phyloP scores from a whole-genome alignment of 2,329 filamentous ascomycete genomes.

The Colletotrichum chlorophyti region DNA sequence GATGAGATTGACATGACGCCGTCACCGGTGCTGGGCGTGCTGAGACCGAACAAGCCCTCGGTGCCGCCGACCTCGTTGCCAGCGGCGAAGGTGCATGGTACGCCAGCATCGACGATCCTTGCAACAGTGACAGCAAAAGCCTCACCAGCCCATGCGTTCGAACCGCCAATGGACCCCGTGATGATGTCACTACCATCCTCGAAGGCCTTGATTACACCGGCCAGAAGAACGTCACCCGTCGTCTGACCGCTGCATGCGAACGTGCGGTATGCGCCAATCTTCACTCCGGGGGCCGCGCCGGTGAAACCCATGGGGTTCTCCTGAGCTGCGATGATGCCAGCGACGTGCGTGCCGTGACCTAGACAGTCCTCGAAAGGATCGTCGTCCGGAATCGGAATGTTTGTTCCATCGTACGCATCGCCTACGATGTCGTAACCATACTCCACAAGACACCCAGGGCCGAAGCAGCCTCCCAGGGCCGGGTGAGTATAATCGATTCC shows the following conservation, averaged over 20 bases:
- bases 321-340: conserved; percentile 53
- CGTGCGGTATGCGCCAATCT: conserved; percentile 45
- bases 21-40: conserved; percentile 54
- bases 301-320: conserved; percentile 43
- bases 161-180: conserved; percentile 57
- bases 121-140: conserved; percentile 56
- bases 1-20: conserved; percentile 57
- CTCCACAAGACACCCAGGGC: conserved; percentile 50
- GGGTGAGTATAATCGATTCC: conserved; percentile 52
- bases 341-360: conserved; percentile 53
- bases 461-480: conserved; percentile 55
- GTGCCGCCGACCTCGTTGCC: conserved; percentile 52
- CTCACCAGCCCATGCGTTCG: conserved; percentile 59
- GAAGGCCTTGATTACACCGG: conserved; percentile 46
- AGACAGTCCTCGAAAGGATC: conserved; percentile 46
- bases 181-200: conserved; percentile 56
- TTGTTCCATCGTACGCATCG: conserved; percentile 38
- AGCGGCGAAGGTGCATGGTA: conserved; percentile 59
- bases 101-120: conserved; percentile 59
- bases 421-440: conserved; percentile 52
- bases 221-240: conserved; percentile 45
- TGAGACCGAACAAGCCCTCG: conserved; percentile 55
- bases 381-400: conserved; percentile 40
- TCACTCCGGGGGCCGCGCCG: conserved; percentile 47
- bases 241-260: conserved; percentile 41